A percentile compares a stretch with the other conserved stretches of the same genome.
phyloP scores from a whole-genome alignment of 2,329 filamentous ascomycete genomes.

The Mycogone perniciosa region DNA sequence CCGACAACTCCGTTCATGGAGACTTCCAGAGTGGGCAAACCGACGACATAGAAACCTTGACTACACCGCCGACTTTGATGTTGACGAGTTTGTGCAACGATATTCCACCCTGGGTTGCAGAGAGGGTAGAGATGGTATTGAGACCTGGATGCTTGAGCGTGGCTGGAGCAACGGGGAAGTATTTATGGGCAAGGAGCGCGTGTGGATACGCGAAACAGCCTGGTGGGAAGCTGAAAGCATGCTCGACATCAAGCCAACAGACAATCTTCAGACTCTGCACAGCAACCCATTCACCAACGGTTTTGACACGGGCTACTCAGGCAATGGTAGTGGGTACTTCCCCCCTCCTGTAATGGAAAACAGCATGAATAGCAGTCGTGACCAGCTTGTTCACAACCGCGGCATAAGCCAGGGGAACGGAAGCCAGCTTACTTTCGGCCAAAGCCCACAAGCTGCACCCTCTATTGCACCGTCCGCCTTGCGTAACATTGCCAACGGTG shows the following conservation, averaged over 20 bases:
- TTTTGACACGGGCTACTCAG: constrained; percentile 68
- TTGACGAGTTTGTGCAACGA: constrained; percentile 82
- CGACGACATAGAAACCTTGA: constrained; percentile 84
- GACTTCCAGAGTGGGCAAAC: constrained; percentile 94
- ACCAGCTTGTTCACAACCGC: constrained; percentile 61
- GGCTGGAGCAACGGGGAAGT: constrained; percentile 99
- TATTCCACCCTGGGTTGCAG: constrained; percentile 80
- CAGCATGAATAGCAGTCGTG: constrained; percentile 61
- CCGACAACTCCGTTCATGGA: constrained; percentile 86
- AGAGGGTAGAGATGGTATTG: constrained; percentile 85
- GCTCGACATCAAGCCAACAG: constrained; percentile 76
- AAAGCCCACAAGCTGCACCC: constrained; percentile 37
- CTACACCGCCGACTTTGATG: constrained; percentile 93
- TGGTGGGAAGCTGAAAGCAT: constrained; percentile 99
- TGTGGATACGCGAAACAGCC: constrained; percentile 89
- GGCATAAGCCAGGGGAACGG: constrained; percentile 50
- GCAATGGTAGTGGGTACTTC: constrained; percentile 64
- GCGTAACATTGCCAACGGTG: constrained; percentile 48
- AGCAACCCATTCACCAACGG: constrained; percentile 39
- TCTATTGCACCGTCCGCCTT: constrained; percentile 56
- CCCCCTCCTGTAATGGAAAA: constrained; percentile 53
- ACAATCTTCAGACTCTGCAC: constrained; percentile 35
- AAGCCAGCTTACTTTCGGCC: constrained; percentile 47
- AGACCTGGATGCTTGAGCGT: constrained; percentile 88
- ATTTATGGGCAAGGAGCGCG: constrained; percentile 78